Evolutionary conservation across 1,139 yeast genomes (phyloP).

Genomic region (Lodderomyces theae): DNA sequence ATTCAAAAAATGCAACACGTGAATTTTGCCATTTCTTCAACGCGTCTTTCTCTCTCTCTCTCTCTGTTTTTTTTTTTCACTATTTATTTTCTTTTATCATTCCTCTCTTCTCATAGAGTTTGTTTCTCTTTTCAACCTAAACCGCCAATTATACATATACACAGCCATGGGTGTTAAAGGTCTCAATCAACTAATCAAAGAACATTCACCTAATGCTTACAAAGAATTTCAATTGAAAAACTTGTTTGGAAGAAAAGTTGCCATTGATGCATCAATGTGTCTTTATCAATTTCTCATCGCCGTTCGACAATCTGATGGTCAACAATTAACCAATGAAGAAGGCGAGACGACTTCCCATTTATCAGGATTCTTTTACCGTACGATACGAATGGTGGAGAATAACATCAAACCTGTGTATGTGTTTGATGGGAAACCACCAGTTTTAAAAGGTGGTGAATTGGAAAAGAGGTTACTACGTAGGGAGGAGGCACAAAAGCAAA

Average conservation of each 20-base stretch:
- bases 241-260: constrained; percentile 90
- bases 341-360: constrained; percentile 96
- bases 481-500: constrained; percentile 77
- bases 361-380: constrained; percentile 93
- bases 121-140: too few species aligned
- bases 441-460: constrained; percentile 87
- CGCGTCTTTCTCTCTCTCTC: too few species aligned
- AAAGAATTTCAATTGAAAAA: constrained; percentile 78
- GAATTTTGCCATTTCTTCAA: constrained; percentile 20
- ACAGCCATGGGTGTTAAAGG: constrained; percentile 86
- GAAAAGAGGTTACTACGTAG: constrained; percentile 79
- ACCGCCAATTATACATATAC: too few species aligned
- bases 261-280: constrained; percentile 89
- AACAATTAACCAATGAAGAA: constrained; percentile 77
- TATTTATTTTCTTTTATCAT: too few species aligned
- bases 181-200: constrained; percentile 74
- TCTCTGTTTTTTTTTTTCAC: too few species aligned
- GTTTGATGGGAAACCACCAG: constrained; percentile 95
- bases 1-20: too few species aligned
- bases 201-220: constrained; percentile 83
- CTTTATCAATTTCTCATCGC: constrained; percentile 92
- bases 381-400: constrained; percentile 81
- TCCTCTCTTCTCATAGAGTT: too few species aligned
- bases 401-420: constrained; percentile 96
- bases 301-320: constrained; percentile 96